A percentile compares a stretch with the other conserved stretches of the same genome.
phyloP scores from a whole-genome alignment of 805 yeast species.

The Yamadazyma paraphyllophila region DNA sequence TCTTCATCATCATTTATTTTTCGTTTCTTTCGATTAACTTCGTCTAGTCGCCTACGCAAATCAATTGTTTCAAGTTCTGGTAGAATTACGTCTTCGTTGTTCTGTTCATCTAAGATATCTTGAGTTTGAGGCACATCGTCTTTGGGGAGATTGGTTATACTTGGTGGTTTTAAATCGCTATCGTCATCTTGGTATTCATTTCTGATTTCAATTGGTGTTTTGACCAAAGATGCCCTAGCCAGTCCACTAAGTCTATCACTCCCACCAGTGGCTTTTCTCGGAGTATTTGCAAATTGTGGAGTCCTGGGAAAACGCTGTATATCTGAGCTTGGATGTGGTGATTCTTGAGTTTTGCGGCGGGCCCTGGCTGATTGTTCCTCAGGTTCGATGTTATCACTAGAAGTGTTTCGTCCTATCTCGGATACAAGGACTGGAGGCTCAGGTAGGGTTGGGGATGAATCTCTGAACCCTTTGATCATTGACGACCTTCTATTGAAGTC shows the following conservation, averaged over 20 bases:
- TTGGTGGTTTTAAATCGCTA: constrained; percentile 31
- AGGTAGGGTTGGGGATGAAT: constrained; percentile 45
- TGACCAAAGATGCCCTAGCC: constrained; percentile 16
- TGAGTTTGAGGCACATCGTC: constrained; percentile 9
- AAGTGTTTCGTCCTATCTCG: constrained; percentile 27
- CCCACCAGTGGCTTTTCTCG: constrained; percentile 4
- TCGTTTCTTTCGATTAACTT: constrained; percentile 10
- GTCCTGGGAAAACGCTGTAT: constrained; percentile 46
- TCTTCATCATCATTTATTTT: constrained; percentile 12
- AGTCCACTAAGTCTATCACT: constrained; percentile 12
- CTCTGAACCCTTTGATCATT: constrained; percentile 31
- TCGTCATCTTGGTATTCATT: constrained; percentile 24
- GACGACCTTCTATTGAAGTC: constrained; percentile 27
- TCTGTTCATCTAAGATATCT: constrained; percentile 14
- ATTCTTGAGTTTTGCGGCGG: not conserved
- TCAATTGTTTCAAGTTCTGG: constrained; percentile 23
- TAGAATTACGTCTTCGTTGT: constrained; percentile 15
- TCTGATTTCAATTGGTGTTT: constrained; percentile 25
- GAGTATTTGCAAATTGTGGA: constrained; percentile 36
- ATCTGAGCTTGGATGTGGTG: constrained; percentile 5
- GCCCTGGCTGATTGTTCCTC: not conserved
- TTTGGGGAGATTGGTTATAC: constrained; percentile 10
- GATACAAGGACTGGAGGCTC: constrained; percentile 42
- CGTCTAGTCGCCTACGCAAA: constrained; percentile 12
- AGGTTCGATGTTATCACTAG: constrained; percentile 8